phyloP scores from a whole-genome alignment of 495 filamentous ascomycete species.

The Neurospora cerealis region DNA sequence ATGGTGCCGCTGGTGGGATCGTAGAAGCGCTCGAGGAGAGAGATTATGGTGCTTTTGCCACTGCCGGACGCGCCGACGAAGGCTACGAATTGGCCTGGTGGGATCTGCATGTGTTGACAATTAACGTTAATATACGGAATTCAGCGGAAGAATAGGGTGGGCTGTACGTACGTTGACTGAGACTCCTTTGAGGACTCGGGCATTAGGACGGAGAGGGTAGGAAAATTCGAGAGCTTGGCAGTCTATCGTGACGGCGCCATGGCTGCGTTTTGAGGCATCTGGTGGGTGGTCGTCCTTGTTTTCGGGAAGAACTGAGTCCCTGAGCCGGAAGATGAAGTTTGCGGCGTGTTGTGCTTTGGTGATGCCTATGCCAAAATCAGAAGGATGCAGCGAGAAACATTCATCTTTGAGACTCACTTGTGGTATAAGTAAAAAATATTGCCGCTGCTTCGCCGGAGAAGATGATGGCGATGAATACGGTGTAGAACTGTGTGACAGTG shows the following conservation, averaged over 20 bases:
- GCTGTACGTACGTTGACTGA: conserved; percentile 42
- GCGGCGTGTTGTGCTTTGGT: conserved; percentile 30
- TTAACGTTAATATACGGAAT: background rate
- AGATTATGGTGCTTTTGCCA: conserved; percentile 42
- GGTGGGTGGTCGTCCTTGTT: conserved; percentile 11
- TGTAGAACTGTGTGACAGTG: conserved; percentile 21
- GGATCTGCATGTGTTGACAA: background rate
- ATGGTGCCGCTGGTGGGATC: conserved; percentile 44
- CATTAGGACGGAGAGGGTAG: conserved; percentile 38
- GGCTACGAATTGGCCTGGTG: conserved; percentile 52
- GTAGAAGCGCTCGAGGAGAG: conserved; percentile 55
- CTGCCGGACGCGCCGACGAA: conserved; percentile 43
- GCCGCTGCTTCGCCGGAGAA: conserved; percentile 32
- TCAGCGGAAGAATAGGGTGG: background rate
- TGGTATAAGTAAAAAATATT: conserved; percentile 32
- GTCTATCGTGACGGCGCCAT: conserved; percentile 37
- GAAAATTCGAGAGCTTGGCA: conserved; percentile 43
- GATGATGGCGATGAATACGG: conserved; percentile 32
- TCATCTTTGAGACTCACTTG: conserved; percentile 11
- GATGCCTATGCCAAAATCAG: conserved; percentile 2
- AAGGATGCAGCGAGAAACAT: background rate
- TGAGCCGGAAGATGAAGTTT: conserved; percentile 28
- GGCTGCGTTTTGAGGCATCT: conserved; percentile 7
- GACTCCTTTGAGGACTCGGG: conserved; percentile 43
- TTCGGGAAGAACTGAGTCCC: conserved; percentile 10